phyloP scores from a whole-genome alignment of 139 green algal genomes.

The Astrephomene gubernaculifera region DNA sequence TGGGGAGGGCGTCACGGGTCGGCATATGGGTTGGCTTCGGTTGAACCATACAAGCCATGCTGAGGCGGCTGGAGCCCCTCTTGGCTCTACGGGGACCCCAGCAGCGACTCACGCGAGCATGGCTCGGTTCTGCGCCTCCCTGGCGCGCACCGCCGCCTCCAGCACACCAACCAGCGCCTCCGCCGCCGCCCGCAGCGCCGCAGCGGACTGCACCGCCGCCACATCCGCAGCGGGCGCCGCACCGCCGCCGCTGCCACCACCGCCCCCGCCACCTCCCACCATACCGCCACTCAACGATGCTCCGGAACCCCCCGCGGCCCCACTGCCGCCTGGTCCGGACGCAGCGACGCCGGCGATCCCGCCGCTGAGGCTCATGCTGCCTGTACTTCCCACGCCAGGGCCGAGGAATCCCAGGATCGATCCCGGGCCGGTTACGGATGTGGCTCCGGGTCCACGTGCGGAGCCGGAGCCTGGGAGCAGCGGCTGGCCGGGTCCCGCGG shows the following conservation, averaged over 20 bases:
- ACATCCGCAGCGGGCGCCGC: not conserved
- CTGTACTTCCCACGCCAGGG: too few species aligned
- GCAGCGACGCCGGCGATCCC: too few species aligned
- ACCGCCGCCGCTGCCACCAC: not conserved
- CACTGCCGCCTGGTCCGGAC: too few species aligned
- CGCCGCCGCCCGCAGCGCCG: not conserved
- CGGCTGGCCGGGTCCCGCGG: not conserved
- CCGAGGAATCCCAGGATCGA: constrained; percentile 9
- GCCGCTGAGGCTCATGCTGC: too few species aligned
- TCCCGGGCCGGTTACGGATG: not conserved
- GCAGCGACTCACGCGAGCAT: constrained; percentile 1
- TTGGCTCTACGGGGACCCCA: not conserved
- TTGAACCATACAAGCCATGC: too few species aligned
- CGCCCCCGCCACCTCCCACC: not conserved
- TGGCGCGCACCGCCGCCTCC: not conserved
- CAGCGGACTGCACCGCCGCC: not conserved
- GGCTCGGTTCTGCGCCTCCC: constrained; percentile 19
- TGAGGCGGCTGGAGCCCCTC: not conserved
- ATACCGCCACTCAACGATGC: not conserved
- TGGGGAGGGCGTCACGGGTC: too few species aligned
- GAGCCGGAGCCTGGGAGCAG: not conserved
- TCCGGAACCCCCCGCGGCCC: too few species aligned
- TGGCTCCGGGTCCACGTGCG: not conserved
- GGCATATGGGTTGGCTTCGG: too few species aligned
- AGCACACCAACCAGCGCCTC: not conserved